Conservation (phyloP, 331 rosid genomes). For the Quercus lobata region DNA sequence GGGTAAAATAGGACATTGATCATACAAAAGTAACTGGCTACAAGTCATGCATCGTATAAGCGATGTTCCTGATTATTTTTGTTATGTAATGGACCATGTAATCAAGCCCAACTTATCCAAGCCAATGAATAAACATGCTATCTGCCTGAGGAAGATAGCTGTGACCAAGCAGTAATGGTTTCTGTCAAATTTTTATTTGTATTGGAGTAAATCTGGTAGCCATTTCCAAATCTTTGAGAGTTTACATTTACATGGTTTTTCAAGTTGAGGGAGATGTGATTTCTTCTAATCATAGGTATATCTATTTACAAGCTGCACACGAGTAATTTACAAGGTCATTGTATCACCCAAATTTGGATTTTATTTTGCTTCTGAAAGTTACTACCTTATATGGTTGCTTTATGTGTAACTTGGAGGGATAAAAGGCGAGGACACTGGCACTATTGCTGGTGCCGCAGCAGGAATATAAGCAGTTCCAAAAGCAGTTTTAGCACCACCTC, state of each 20-base stretch:
- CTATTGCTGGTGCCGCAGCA: conserved; percentile 19
- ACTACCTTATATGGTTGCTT: background rate
- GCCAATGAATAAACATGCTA: too few relatives aligned
- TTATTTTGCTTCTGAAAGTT: conserved; percentile 3
- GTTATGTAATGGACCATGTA: too few relatives aligned
- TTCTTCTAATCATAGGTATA: background rate
- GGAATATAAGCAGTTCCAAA: conserved; percentile 3
- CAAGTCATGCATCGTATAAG: too few relatives aligned
- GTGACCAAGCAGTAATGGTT: too few relatives aligned
- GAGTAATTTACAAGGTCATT: conserved; percentile 13
- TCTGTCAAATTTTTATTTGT: too few relatives aligned
- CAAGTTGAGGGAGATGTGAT: background rate
- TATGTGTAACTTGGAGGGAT: conserved; percentile 17
- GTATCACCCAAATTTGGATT: background rate
- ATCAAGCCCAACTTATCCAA: too few relatives aligned
- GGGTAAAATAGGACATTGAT: too few relatives aligned
- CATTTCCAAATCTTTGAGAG: background rate
- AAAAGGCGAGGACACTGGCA: conserved; percentile 22
- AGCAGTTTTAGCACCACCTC: background rate
- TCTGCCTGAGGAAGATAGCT: too few relatives aligned
- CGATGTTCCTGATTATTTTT: too few relatives aligned
- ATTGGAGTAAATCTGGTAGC: background rate
- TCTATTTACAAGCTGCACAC: background rate
- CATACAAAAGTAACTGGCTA: too few relatives aligned
- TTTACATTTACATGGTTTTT: background rate